phyloP scores from a whole-genome alignment of 2,329 filamentous ascomycete species.

The Verticillium longisporum region DNA sequence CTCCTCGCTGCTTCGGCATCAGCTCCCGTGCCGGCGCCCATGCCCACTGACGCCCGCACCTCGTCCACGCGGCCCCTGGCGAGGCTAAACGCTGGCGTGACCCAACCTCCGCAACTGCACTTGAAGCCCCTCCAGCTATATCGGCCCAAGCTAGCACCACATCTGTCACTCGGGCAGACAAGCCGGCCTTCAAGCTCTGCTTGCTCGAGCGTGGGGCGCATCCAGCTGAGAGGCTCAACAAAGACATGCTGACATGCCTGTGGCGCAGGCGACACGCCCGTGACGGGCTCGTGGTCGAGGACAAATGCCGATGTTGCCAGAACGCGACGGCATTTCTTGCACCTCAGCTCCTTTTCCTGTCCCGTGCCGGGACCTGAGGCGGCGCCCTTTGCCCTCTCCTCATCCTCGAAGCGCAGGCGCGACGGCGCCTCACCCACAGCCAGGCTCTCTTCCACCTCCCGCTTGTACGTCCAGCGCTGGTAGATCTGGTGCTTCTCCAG shows the following conservation, averaged over 20 bases:
- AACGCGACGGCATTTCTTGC: conserved; percentile 80
- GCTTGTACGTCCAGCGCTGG: conserved; percentile 60
- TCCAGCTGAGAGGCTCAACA: conserved; percentile 90
- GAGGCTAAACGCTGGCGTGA: conserved; percentile 84
- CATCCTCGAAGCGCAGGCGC: conserved; percentile 77
- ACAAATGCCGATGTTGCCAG: conserved; percentile 56
- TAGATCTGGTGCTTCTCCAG: conserved; percentile 67
- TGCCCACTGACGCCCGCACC: conserved; percentile 18
- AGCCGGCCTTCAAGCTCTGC: conserved; percentile 79
- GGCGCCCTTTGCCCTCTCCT: conserved; percentile 29
- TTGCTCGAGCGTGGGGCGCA: conserved; percentile 75
- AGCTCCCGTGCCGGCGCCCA: conserved; percentile 14
- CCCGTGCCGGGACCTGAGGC: conserved; percentile 7
- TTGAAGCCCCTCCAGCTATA: conserved; percentile 95
- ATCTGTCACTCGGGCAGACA: conserved; percentile 72
- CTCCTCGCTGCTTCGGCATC: conserved; percentile 5
- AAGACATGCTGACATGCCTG: conserved; percentile 75
- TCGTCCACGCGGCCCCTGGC: conserved; percentile 80
- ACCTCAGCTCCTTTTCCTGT: conserved; percentile 59
- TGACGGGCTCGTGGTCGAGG: conserved; percentile 47
- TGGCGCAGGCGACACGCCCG: conserved; percentile 3
- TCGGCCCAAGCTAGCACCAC: conserved; percentile 76
- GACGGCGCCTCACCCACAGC: conserved; percentile 75
- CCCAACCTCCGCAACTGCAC: conserved; percentile 86
- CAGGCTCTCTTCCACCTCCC: conserved; percentile 49